Conservation (phyloP, 352 stramenopile species). For the Pythium rhizo-oryzae region DNA sequence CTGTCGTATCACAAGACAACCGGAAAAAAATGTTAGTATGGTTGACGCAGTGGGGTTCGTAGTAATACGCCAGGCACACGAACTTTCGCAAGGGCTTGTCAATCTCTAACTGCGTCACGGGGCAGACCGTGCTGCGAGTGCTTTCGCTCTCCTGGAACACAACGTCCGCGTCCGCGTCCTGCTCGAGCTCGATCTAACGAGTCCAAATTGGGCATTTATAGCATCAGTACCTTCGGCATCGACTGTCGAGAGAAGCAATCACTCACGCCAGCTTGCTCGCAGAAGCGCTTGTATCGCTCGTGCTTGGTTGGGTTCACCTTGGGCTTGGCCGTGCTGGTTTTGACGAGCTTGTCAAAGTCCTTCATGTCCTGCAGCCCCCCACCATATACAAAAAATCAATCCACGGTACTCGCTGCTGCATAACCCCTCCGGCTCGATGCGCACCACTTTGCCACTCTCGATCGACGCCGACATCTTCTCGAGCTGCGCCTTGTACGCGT, state of each 20-base stretch:
- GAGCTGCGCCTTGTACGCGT: slow-evolving; percentile 70
- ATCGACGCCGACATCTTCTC: slow-evolving; percentile 60
- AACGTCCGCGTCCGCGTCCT: slow-evolving; percentile 75
- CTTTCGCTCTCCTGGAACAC: slow-evolving; percentile 84
- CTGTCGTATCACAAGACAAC: slow-evolving; percentile 26
- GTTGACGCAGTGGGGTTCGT: background rate
- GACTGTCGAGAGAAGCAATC: background rate
- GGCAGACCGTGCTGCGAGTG: slow-evolving; percentile 68
- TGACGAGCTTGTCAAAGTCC: slow-evolving; percentile 68
- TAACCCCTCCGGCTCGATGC: background rate
- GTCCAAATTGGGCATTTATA: background rate
- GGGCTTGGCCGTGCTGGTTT: slow-evolving; percentile 50
- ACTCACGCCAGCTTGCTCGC: slow-evolving; percentile 68
- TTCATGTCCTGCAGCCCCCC: slow-evolving; percentile 30
- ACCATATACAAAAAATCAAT: background rate
- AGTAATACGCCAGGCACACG: background rate
- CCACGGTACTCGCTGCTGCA: background rate
- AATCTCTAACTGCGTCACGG: slow-evolving; percentile 84
- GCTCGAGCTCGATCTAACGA: slow-evolving; percentile 74
- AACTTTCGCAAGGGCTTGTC: slow-evolving; percentile 78
- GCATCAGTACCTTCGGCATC: background rate
- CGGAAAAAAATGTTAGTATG: background rate
- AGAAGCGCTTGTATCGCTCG: slow-evolving; percentile 84
- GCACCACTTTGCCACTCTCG: slow-evolving; percentile 49
- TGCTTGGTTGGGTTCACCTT: slow-evolving; percentile 63